A percentile compares a stretch with the other conserved stretches of the same genome.
Conservation (phyloP, 192 early-diverging fungal species). For the Fimicolochytrium jonesii region DNA sequence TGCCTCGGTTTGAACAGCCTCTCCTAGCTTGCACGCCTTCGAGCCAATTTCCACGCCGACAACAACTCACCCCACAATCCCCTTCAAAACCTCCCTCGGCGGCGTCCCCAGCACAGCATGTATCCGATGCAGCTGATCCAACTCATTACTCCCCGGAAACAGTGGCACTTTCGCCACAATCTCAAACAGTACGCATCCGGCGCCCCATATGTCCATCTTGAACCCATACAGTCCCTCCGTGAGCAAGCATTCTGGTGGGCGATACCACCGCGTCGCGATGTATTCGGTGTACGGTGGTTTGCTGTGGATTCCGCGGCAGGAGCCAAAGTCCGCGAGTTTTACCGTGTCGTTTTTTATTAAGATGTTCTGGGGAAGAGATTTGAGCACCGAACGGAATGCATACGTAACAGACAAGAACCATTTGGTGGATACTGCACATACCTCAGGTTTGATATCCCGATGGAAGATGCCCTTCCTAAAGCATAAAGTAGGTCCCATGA, state of each 20-base stretch:
- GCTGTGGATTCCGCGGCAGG: constrained; percentile 60
- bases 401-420: not conserved
- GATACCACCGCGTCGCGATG: constrained; percentile 64
- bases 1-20: too few species aligned
- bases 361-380: constrained; percentile 40
- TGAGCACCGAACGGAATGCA: not conserved
- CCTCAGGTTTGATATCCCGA: constrained; percentile 61
- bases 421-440: constrained; percentile 18
- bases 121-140: constrained; percentile 59
- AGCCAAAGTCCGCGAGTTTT: constrained; percentile 63
- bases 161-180: constrained; percentile 49
- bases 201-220: constrained; percentile 64
- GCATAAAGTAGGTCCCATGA: not conserved
- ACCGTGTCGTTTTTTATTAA: constrained; percentile 48
- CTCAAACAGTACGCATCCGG: constrained; percentile 59
- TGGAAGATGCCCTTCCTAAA: constrained; percentile 60
- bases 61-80: constrained; percentile 52
- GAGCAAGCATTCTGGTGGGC: constrained; percentile 62
- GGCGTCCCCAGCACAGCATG: constrained; percentile 59
- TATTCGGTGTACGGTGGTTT: constrained; percentile 65
- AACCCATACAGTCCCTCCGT: constrained; percentile 51
- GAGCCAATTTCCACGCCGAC: too few species aligned
- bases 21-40: too few species aligned
- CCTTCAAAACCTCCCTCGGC: constrained; percentile 40
- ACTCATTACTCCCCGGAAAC: constrained; percentile 58